Conservation (phyloP, 1,139 yeast species). For the Debaryomycetaceae sp. region DNA sequence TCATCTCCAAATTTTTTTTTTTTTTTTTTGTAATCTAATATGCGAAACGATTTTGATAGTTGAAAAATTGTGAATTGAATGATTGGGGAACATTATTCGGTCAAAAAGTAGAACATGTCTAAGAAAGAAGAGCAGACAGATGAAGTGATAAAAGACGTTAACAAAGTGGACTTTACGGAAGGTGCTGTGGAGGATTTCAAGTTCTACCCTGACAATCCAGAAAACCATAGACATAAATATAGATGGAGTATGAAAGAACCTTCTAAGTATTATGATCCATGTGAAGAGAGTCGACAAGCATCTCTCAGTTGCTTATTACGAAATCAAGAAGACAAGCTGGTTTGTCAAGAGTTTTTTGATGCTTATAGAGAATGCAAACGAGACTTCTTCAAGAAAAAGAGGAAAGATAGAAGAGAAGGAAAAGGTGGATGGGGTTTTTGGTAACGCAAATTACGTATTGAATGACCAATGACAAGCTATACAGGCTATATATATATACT, state of each 20-base stretch:
- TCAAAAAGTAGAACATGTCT: background rate
- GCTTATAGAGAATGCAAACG: constrained; percentile 90
- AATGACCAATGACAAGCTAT: background rate
- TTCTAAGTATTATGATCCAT: constrained; percentile 87
- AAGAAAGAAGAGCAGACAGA: constrained; percentile 13
- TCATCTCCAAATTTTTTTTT: background rate
- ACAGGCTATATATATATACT: background rate
- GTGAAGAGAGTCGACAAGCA: constrained; percentile 85
- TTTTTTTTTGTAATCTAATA: background rate
- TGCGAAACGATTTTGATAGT: too few relatives aligned
- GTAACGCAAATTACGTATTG: constrained; percentile 11
- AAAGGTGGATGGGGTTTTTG: constrained; percentile 48
- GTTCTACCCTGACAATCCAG: constrained; percentile 83
- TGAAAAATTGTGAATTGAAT: too few relatives aligned
- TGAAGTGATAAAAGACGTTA: constrained; percentile 38
- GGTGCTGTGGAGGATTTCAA: constrained; percentile 54
- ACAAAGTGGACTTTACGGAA: constrained; percentile 55
- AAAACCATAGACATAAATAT: constrained; percentile 57
- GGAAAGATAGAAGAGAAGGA: constrained; percentile 36
- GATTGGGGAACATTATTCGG: too few relatives aligned
- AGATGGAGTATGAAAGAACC: constrained; percentile 68
- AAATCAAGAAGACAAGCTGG: constrained; percentile 68
- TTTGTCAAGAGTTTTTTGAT: constrained; percentile 82
- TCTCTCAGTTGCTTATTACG: constrained; percentile 76
- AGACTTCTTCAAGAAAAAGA: constrained; percentile 60